Evolutionary conservation across 2,329 filamentous ascomycete genomes (phyloP).

Genomic region (Dactylonectria estremocensis): DNA sequence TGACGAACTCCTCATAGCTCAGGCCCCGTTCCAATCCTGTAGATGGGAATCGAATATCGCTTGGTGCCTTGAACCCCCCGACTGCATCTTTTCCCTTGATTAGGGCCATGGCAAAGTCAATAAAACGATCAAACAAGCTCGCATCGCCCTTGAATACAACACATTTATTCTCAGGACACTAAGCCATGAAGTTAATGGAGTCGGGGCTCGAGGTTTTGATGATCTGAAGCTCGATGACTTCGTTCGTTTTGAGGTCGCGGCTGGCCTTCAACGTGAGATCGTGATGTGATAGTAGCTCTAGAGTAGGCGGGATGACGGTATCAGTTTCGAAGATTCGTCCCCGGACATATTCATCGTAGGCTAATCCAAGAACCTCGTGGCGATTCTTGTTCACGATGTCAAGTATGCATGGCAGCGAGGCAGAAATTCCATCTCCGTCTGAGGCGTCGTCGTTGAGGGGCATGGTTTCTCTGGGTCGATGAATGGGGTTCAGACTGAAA

Average conservation of each 20-base stretch:
- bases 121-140: conserved; percentile 38
- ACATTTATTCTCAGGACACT: conserved; percentile 33
- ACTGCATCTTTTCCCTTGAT: conserved; percentile 19
- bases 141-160: conserved; percentile 44
- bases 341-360: conserved; percentile 36
- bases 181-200: conserved; percentile 46
- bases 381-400: conserved; percentile 15
- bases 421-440: conserved; percentile 1
- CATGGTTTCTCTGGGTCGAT: neutral
- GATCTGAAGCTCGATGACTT: conserved; percentile 32
- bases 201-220: conserved; percentile 29
- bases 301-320: conserved; percentile 16
- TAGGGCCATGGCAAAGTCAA: conserved; percentile 34
- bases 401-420: neutral
- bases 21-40: conserved; percentile 41
- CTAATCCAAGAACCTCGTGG: conserved; percentile 29
- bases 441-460: neutral
- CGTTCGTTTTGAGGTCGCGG: conserved; percentile 21
- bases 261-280: conserved; percentile 32
- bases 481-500: neutral
- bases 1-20: conserved; percentile 41
- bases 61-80: conserved; percentile 34
- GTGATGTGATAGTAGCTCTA: conserved; percentile 33
- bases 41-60: conserved; percentile 37
- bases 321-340: conserved; percentile 18